These are phyloP conservation scores for Sporisorium exsertum DNA, from an alignment of 1,284 basidiomycete species.

Conservation along the genomic window DNA sequence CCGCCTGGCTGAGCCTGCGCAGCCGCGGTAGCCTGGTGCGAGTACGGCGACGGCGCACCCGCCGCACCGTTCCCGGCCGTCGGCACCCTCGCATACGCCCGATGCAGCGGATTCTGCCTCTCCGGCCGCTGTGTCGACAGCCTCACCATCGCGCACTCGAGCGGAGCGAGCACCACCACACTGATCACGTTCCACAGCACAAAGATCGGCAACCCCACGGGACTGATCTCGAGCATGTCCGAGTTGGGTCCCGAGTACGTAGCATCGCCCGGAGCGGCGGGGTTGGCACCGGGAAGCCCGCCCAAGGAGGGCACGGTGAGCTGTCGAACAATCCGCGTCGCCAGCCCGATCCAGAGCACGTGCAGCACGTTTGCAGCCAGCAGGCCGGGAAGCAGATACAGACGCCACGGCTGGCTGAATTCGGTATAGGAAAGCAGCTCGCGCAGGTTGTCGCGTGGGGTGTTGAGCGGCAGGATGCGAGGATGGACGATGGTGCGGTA, in stretches of 20 bases:
- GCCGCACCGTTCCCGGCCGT: constrained; percentile 4
- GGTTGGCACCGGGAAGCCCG: constrained; percentile 42
- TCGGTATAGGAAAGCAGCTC: constrained; percentile 62
- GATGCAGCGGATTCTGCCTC: constrained; percentile 62
- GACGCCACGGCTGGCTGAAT: constrained; percentile 61
- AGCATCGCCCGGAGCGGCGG: constrained; percentile 48
- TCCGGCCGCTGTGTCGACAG: constrained; percentile 63
- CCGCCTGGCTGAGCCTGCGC: constrained; percentile 45
- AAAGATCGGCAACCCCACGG: constrained; percentile 57
- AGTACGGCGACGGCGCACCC: constrained; percentile 45
- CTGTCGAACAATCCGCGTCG: constrained; percentile 56
- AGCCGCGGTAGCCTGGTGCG: constrained; percentile 58
- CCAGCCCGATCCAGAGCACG: constrained; percentile 58
- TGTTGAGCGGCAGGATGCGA: constrained; percentile 44
- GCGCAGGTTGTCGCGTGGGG: constrained; percentile 47
- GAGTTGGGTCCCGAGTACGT: constrained; percentile 58
- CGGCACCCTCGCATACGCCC: constrained; percentile 56
- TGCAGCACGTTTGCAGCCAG: constrained; percentile 55
- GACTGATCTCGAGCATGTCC: constrained; percentile 47
- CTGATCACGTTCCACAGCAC: constrained; percentile 57
- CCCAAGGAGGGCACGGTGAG: constrained; percentile 56
- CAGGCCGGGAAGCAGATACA: constrained; percentile 63
- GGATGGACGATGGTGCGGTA: constrained; percentile 65
- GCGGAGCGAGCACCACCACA: constrained; percentile 57
- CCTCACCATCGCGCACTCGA: constrained; percentile 65